Evolutionary conservation across 2,329 filamentous ascomycete genomes (phyloP), one percentile per base, ranked within the genome.

Genomic region (Paecilomyces niveus): DNA sequence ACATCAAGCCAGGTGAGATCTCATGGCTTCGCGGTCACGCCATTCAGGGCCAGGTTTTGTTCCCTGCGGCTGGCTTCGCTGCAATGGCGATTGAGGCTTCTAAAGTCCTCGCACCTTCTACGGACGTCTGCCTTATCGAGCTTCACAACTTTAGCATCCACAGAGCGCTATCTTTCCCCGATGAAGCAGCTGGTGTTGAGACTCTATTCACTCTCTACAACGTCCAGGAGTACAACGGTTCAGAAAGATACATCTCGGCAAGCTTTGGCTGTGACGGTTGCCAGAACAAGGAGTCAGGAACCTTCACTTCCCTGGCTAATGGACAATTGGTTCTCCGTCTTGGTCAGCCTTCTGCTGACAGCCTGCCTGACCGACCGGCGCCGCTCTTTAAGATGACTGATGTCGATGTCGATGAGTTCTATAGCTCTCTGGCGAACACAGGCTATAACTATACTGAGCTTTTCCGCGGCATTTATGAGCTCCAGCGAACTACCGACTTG

Each of bases 391-490:
- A 54, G 18, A 24, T 58, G 31, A 22, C 66, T 2, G 61, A 60
- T 1, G 45, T 68, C 13, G 64, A 69, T 11, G 39, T 57, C 0
- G 64, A 69, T 10, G 51, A 59, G 5, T 71, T 70, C 54, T 71
- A 72, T 54, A 59, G 59, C n/a, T 60, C 60, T 4, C 58, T 71
- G 2, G 53, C 55, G 0, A 54, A 66, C 0, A 58, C 68, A 24
- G 70, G 70, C 7, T 70, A 68, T 39, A 62, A 63, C 5, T 72
- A 70, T 33, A 62, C 62, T 1, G 64, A 62, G 2, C 59, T 64
- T 10, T 70, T 71, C 60, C 57, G 58, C 11, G 57, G 61, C 3
- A 57, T 69, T 13, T 61, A 60, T 4, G 53, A 18, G 1, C 29
- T 67, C 11, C 58, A 54, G 11, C 61, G 66, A 18, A 62, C 57